phyloP scores from a whole-genome alignment of 2,329 filamentous ascomycete genomes.

The Scedosporium boydii region DNA sequence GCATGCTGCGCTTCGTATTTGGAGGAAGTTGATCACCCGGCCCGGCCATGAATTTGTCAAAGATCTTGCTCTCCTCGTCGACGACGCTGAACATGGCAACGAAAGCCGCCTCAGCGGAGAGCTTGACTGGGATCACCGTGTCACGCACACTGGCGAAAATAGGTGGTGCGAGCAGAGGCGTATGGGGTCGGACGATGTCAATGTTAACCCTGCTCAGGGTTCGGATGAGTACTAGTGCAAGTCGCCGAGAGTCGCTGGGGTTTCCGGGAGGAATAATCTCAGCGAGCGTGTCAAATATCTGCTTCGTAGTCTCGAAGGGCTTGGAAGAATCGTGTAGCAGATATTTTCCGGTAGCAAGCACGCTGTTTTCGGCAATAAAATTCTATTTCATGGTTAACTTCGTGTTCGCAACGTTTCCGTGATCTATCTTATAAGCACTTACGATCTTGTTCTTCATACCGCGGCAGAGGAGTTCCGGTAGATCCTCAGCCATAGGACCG shows the following conservation, averaged over 20 bases:
- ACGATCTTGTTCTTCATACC: slow-evolving; percentile 71
- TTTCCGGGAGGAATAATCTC: slow-evolving; percentile 67
- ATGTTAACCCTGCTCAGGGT: slow-evolving; percentile 73
- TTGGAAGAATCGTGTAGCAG: slow-evolving; percentile 61
- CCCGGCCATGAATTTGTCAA: slow-evolving; percentile 79
- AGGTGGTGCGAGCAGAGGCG: slow-evolving; percentile 68
- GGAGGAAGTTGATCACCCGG: slow-evolving; percentile 53
- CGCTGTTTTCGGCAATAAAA: slow-evolving; percentile 80
- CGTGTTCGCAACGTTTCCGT: not conserved
- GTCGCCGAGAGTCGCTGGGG: slow-evolving; percentile 71
- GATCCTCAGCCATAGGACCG: slow-evolving; percentile 58
- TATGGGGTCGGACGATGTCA: slow-evolving; percentile 72
- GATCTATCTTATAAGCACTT: slow-evolving; percentile 25
- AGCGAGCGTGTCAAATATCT: slow-evolving; percentile 70
- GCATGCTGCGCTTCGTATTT: slow-evolving; percentile 78
- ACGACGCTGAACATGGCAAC: slow-evolving; percentile 83
- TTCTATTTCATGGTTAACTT: slow-evolving; percentile 35
- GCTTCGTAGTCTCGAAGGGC: slow-evolving; percentile 67
- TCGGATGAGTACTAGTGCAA: slow-evolving; percentile 78
- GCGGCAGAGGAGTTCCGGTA: slow-evolving; percentile 66
- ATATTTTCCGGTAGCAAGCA: slow-evolving; percentile 86
- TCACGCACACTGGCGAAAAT: slow-evolving; percentile 89
- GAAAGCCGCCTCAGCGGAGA: slow-evolving; percentile 91
- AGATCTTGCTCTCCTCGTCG: slow-evolving; percentile 74
- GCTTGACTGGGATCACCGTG: slow-evolving; percentile 85